Evolutionary conservation across 306 rosid species (phyloP), one percentile per base, ranked within the genome.

Genomic region (Crotalaria pallida): DNA sequence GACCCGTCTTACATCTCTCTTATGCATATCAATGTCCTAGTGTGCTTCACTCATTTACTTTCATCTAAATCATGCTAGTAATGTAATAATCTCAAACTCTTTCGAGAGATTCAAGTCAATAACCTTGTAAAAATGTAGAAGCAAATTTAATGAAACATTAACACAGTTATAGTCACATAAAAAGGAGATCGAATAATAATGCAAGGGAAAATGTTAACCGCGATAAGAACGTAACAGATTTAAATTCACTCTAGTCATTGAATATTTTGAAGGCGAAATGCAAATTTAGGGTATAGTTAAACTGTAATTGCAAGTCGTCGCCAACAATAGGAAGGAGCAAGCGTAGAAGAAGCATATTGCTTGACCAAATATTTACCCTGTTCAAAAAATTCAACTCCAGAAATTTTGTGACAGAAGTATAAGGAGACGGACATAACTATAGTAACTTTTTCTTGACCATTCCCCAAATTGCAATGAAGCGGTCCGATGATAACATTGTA

Each of bases 401-500:
- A 15, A 53, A 64, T 55, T 48, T 67, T 26, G 57, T 8, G 27
- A 49, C 2, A 26, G 23, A 59, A 67, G 60, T 17, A 51, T 7
- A 23, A 41, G 23, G 31, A 3, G 61, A n/a, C 48, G 33, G 53
- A 29, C 15, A 52, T 22, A 60, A 40, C 11, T 36, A 19, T 34
- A 12, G n/a, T 61, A 19, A 3, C 8, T 60, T 49, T 51, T 33
- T 33, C 18, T 52, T 7, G 16, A 41, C 36, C 26, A 41, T 38
- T 58, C 57, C 10, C 40, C 29, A 10, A 49, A 33, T 62, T 74
- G 67, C 65, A 79, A 59, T n/a, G 47, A 53, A 61, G n/a, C 44
- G 55, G 33, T 19, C 52, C 36, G n/a, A n/a, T 27, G 12, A 68
- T 34, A 26, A 47, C 62, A 56, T 26, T 7, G 29, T 16, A 48